Percentiles rank a stretch among this genome's conserved stretches.
phyloP scores from a whole-genome alignment of 352 stramenopile genomes.

The Pythium coloratum region DNA sequence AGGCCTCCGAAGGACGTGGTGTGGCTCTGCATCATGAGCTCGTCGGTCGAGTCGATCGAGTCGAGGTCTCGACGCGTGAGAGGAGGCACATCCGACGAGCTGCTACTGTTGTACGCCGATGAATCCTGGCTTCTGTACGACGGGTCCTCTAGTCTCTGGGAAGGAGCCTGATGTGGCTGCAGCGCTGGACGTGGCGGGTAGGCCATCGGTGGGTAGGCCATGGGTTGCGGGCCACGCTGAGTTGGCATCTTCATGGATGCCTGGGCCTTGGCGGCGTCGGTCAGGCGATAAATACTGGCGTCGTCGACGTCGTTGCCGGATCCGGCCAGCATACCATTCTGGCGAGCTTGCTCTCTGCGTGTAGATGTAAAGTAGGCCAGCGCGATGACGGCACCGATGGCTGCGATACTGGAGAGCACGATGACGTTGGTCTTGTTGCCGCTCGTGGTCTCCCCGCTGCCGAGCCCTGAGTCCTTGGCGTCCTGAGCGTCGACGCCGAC shows the following conservation, averaged over 20 bases:
- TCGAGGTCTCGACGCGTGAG: neutral
- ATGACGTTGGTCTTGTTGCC: conserved; percentile 20
- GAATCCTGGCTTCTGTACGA: no score
- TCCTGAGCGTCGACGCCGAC: conserved; percentile 8
- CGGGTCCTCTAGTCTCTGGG: no score
- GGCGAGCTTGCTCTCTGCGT: conserved; percentile 5
- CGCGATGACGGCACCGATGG: conserved; percentile 15
- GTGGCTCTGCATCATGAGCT: conserved; percentile 10
- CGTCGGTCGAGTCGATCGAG: neutral
- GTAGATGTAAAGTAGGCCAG: conserved; percentile 10
- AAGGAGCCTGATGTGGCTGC: neutral
- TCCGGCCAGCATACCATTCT: neutral
- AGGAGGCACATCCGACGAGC: neutral
- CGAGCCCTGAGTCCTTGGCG: neutral
- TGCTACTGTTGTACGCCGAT: neutral
- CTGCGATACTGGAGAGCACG: conserved; percentile 10
- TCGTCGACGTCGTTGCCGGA: neutral
- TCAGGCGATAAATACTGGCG: conserved; percentile 17
- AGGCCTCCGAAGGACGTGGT: conserved; percentile 13
- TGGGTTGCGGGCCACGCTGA: neutral
- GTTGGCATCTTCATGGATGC: neutral
- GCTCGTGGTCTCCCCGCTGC: neutral
- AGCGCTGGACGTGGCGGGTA: neutral
- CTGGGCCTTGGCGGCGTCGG: conserved; percentile 8
- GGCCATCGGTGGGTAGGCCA: neutral